Conservation (phyloP, 2,329 filamentous ascomycete species). For the Colletotrichum sp. region DNA sequence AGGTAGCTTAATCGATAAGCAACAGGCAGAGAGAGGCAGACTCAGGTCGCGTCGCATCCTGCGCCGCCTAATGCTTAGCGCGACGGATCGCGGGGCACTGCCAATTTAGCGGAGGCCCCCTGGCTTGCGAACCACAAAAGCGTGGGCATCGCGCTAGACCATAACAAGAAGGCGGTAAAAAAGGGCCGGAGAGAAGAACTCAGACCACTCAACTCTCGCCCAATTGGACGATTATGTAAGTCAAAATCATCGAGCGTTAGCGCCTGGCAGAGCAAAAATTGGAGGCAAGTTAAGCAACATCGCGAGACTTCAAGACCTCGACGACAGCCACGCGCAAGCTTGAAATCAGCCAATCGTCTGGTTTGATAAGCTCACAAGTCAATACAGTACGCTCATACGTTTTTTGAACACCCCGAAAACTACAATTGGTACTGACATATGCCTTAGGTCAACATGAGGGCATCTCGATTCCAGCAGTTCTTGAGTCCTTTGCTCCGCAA, state of each 20-base stretch:
- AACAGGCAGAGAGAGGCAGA: slow-evolving; percentile 2
- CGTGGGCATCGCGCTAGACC: background rate
- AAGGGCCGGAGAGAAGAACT: background rate
- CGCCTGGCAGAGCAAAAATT: slow-evolving; percentile 16
- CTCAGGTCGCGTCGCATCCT: background rate
- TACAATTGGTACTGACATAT: background rate
- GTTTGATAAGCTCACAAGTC: background rate
- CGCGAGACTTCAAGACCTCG: background rate
- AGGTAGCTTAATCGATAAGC: slow-evolving; percentile 18
- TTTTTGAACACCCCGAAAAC: no score
- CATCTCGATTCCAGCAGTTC: slow-evolving; percentile 13
- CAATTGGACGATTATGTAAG: slow-evolving; percentile 2
- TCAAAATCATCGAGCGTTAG: slow-evolving; percentile 4
- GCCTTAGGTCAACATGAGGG: slow-evolving; percentile 18
- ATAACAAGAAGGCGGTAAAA: slow-evolving; percentile 1
- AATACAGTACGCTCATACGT: background rate
- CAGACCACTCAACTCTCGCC: background rate
- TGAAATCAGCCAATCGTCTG: background rate
- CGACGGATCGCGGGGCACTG: slow-evolving; percentile 8
- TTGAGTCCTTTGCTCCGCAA: slow-evolving; percentile 18
- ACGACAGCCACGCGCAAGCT: slow-evolving; percentile 11
- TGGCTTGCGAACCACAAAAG: background rate
- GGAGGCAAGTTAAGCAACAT: slow-evolving; percentile 4
- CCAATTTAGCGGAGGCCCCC: slow-evolving; percentile 11
- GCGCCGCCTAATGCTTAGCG: background rate